These are phyloP conservation scores for Suillus spraguei DNA, from an alignment of 768 basidiomycete genomes.

Conservation along the genomic window DNA sequence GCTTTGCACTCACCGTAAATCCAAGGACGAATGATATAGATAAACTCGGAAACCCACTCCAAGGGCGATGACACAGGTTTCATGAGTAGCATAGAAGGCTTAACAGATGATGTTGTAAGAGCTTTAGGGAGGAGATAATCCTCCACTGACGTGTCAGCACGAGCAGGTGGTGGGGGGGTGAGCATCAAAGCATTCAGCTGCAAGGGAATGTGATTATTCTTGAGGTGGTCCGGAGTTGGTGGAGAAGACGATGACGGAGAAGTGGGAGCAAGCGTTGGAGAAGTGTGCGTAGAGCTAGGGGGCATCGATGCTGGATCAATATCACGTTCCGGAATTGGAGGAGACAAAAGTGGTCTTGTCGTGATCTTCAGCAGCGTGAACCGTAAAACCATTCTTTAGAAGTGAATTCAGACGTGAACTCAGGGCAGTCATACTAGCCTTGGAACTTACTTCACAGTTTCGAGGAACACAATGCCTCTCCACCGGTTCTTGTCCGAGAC, in stretches of 20 bases:
- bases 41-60: constrained; percentile 74
- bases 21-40: constrained; percentile 75
- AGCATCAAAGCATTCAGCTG: constrained; percentile 62
- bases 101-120: constrained; percentile 70
- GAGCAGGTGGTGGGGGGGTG: constrained; percentile 49
- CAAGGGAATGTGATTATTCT: constrained; percentile 74
- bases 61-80: constrained; percentile 59
- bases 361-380: constrained; percentile 75
- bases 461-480: constrained; percentile 76
- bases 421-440: not conserved
- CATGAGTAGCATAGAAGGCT: constrained; percentile 68
- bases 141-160: constrained; percentile 63
- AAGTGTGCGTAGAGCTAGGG: constrained; percentile 50
- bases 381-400: constrained; percentile 69
- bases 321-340: constrained; percentile 86
- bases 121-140: constrained; percentile 86
- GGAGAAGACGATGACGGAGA: constrained; percentile 58
- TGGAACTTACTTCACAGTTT: constrained; percentile 78
- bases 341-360: constrained; percentile 70
- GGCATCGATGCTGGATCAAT: constrained; percentile 76
- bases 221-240: constrained; percentile 76
- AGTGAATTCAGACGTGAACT: constrained; percentile 14
- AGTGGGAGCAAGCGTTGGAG: constrained; percentile 63
- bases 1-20: constrained; percentile 61
- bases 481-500: constrained; percentile 66